A percentile compares a stretch with the other conserved stretches of the same genome.
These are phyloP conservation scores for Hysterangium stoloniferum DNA, from an alignment of 768 basidiomycete species.

Conservation along the genomic window DNA sequence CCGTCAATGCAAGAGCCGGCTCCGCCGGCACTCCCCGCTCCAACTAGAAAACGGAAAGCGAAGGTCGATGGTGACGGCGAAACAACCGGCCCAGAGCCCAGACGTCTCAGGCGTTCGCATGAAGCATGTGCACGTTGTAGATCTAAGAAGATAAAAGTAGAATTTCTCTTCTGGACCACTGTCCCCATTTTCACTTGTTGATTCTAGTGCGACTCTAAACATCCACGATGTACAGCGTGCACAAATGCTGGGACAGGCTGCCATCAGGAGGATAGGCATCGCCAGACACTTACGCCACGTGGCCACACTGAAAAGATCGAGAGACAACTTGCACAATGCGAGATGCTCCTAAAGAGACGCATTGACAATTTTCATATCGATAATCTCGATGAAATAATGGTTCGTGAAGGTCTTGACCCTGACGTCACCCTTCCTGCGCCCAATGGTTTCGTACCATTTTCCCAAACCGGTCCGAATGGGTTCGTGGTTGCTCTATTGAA, in stretches of 20 bases:
- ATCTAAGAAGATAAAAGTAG: slow-evolving; percentile 93
- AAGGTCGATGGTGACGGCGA: slow-evolving; percentile 51
- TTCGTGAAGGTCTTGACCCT: slow-evolving; percentile 57
- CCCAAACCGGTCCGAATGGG: slow-evolving; percentile 21
- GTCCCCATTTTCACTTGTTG: slow-evolving; percentile 19
- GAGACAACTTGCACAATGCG: slow-evolving; percentile 70
- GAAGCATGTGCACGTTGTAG: slow-evolving; percentile 90
- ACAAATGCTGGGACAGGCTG: slow-evolving; percentile 71
- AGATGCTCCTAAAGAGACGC: slow-evolving; percentile 68
- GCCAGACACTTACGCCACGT: slow-evolving; percentile 78
- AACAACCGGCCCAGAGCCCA: slow-evolving; percentile 55
- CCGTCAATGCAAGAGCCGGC: slow-evolving; percentile 8
- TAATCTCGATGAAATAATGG: slow-evolving; percentile 55
- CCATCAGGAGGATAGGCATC: slow-evolving; percentile 83
- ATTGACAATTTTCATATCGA: slow-evolving; percentile 61
- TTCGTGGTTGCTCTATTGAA: slow-evolving; percentile 25
- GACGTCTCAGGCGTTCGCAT: slow-evolving; percentile 79
- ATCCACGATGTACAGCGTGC: slow-evolving; percentile 81
- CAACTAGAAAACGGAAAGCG: slow-evolving; percentile 42
- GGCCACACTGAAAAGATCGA: slow-evolving; percentile 81
- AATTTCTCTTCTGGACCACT: slow-evolving; percentile 19
- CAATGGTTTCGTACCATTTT: slow-evolving; percentile 11
- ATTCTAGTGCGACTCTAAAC: slow-evolving; percentile 80
- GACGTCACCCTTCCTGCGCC: slow-evolving; percentile 5
- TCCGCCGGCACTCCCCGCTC: slow-evolving; percentile 16